Evolutionary conservation across 192 early-diverging fungal species (phyloP).

Genomic region (Coemansia nantahalensis): DNA sequence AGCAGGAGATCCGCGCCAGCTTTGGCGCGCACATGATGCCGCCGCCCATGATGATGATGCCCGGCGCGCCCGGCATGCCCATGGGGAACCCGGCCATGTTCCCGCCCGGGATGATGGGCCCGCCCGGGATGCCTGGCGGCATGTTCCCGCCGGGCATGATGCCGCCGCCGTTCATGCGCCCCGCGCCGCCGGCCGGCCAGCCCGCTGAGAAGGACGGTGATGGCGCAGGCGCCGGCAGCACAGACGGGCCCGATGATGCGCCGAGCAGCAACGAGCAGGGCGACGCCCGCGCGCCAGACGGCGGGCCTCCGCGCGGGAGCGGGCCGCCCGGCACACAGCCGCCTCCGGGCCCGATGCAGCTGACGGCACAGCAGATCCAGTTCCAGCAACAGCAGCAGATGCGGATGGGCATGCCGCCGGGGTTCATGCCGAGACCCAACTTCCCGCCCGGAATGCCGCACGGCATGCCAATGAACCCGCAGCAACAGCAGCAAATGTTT

Average conservation of each 20-base stretch:
- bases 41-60: conserved; percentile 48
- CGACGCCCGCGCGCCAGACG: background rate
- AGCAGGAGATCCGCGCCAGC: conserved; percentile 82
- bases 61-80: conserved; percentile 13
- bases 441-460: conserved; percentile 35
- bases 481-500: conserved; percentile 32
- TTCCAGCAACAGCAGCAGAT: conserved; percentile 34
- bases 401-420: conserved; percentile 40
- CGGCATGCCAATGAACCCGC: conserved; percentile 42
- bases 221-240: conserved; percentile 3
- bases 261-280: conserved; percentile 1
- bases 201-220: conserved; percentile 2
- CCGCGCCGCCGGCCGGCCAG: conserved; percentile 2
- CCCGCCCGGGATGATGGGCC: conserved; percentile 32
- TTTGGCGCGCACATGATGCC: conserved; percentile 56
- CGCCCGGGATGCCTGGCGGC: conserved; percentile 30
- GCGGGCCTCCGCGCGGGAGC: conserved; percentile 3
- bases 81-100: conserved; percentile 32
- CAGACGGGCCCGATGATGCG: conserved; percentile 1
- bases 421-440: conserved; percentile 23
- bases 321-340: background rate
- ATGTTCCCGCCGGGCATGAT: conserved; percentile 40
- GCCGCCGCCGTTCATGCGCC: conserved; percentile 37
- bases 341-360: conserved; percentile 10
- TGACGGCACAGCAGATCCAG: conserved; percentile 30